Evolutionary conservation across 1,139 yeast species (phyloP).

Genomic region (Blastobotrys raffinosifermentans): DNA sequence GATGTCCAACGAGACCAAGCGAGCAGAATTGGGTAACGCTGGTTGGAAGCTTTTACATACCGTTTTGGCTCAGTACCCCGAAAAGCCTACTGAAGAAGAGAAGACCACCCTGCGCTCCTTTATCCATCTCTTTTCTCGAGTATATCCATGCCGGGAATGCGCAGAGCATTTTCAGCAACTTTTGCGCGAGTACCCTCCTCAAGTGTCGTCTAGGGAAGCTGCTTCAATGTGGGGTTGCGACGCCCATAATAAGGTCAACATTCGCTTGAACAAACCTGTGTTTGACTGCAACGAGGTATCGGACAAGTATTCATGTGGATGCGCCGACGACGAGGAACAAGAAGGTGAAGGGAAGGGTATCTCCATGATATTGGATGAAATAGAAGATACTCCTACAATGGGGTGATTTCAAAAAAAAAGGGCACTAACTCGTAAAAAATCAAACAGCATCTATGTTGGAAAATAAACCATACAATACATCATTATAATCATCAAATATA

Average conservation of each 20-base stretch:
- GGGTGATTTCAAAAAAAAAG: not conserved
- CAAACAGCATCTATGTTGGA: not conserved
- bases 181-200: conserved; percentile 74
- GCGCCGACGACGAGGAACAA: conserved; percentile 66
- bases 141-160: conserved; percentile 58
- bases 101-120: conserved; percentile 53
- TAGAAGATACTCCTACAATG: conserved; percentile 7
- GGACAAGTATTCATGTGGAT: conserved; percentile 94
- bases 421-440: not conserved
- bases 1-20: conserved; percentile 62
- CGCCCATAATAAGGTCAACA: conserved; percentile 84
- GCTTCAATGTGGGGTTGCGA: conserved; percentile 98
- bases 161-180: conserved; percentile 81
- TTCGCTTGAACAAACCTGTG: conserved; percentile 56
- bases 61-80: conserved; percentile 86
- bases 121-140: conserved; percentile 35
- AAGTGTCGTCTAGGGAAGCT: conserved; percentile 62
- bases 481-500: too few species aligned
- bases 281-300: conserved; percentile 82
- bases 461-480: too few species aligned
- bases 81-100: conserved; percentile 60
- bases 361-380: conserved; percentile 9
- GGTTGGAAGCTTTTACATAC: conserved; percentile 93
- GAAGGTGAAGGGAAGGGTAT: conserved; percentile 22
- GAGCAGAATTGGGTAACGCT: conserved; percentile 76